Conservation (phyloP, 179 eudicot species). For the Beta lomatogona region DNA sequence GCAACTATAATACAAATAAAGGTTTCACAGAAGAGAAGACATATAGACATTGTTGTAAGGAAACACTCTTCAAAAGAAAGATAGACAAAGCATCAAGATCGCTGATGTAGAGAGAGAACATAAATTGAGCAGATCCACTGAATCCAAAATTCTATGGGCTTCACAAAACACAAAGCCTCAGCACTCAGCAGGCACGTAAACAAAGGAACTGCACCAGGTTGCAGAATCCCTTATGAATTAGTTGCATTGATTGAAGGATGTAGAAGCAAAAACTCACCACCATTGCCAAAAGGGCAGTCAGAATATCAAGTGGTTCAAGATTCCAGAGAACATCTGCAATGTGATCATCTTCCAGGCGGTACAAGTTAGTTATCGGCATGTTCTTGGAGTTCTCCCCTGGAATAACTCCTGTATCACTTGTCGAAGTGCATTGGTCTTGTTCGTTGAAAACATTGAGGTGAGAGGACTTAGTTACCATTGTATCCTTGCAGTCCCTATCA, state of each 20-base stretch:
- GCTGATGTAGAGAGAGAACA: slow-evolving; percentile 5
- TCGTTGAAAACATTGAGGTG: slow-evolving; percentile 36
- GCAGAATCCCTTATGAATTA: slow-evolving; percentile 4
- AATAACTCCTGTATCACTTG: slow-evolving; percentile 35
- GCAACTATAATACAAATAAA: neutral
- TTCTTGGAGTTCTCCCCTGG: slow-evolving; percentile 35
- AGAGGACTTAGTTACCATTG: slow-evolving; percentile 18
- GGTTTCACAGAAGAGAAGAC: neutral
- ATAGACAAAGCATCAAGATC: slow-evolving; percentile 6
- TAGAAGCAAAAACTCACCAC: slow-evolving; percentile 53
- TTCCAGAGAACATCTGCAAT: slow-evolving; percentile 72
- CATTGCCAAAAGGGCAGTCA: slow-evolving; percentile 63
- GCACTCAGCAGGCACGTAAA: slow-evolving; percentile 1
- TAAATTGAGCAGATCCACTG: neutral
- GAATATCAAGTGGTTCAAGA: slow-evolving; percentile 63
- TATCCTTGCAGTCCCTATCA: slow-evolving; percentile 27
- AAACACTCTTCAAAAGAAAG: neutral
- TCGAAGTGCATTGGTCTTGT: slow-evolving; percentile 34
- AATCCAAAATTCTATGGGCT: neutral
- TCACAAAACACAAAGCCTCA: slow-evolving; percentile 1
- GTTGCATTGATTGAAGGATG: neutral
- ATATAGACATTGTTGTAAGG: neutral
- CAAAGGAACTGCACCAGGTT: slow-evolving; percentile 5
- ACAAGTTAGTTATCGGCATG: slow-evolving; percentile 30
- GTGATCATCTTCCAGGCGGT: slow-evolving; percentile 63